Percentiles rank a stretch among this genome's conserved stretches.
Conservation (phyloP, 257 asterid species). For the Nicotiana attenuata region DNA sequence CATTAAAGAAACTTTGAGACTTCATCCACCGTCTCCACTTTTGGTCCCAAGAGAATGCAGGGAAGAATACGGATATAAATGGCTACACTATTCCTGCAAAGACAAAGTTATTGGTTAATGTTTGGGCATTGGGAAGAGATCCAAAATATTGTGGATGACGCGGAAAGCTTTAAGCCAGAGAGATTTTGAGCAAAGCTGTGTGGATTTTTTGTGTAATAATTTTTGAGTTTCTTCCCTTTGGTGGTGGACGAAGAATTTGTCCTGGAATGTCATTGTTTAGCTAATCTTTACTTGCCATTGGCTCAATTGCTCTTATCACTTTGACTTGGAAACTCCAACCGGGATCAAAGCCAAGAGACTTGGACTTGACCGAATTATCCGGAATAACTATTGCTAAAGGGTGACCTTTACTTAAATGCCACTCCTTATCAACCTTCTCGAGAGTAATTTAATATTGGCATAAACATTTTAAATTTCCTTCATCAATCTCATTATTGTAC, state of each 20-base stretch:
- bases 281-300: background rate
- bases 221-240: background rate
- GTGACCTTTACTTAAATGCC: background rate
- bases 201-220: background rate
- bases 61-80: background rate
- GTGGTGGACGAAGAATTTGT: conserved; percentile 2
- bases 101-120: conserved; percentile 1
- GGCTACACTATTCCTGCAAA: conserved; percentile 7
- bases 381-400: background rate
- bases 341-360: background rate
- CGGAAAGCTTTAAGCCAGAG: background rate
- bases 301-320: background rate
- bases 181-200: background rate
- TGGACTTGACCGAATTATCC: background rate
- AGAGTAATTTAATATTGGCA: background rate
- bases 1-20: background rate
- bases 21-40: background rate
- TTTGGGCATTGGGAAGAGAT: background rate
- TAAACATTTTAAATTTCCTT: background rate
- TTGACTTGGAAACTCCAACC: background rate
- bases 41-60: conserved; percentile 7
- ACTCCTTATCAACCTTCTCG: background rate
- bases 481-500: background rate
- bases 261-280: conserved; percentile 4
- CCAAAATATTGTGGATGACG: background rate